Conservation (phyloP, 805 yeast species). For the Cyberlindnera misumaiensis region DNA sequence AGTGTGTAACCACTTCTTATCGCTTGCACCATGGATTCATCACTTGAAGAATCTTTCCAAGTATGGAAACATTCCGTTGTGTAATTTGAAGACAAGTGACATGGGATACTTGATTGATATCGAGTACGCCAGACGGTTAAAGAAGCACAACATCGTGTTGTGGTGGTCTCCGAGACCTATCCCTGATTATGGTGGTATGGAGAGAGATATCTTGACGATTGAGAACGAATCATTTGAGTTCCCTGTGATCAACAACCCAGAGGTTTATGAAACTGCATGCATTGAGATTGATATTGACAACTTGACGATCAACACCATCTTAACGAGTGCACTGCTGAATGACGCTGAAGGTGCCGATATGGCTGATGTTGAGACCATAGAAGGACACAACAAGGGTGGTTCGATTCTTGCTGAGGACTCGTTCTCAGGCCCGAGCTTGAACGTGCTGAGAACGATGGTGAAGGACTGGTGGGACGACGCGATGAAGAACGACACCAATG, state of each 20-base stretch:
- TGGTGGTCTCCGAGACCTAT: constrained; percentile 89
- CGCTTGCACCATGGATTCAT: constrained; percentile 65
- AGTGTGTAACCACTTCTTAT: constrained; percentile 62
- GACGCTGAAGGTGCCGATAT: constrained; percentile 84
- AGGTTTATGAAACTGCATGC: constrained; percentile 69
- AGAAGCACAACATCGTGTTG: constrained; percentile 57
- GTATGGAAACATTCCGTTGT: constrained; percentile 77
- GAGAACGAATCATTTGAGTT: constrained; percentile 58
- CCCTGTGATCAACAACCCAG: constrained; percentile 70
- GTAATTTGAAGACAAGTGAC: constrained; percentile 77
- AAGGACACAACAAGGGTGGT: constrained; percentile 22
- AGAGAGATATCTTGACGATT: constrained; percentile 45
- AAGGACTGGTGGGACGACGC: constrained; percentile 96
- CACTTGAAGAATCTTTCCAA: constrained; percentile 59
- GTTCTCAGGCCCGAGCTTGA: constrained; percentile 68
- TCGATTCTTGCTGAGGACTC: constrained; percentile 67
- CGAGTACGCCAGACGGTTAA: constrained; percentile 73
- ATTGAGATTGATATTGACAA: constrained; percentile 76
- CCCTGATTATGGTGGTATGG: constrained; percentile 82
- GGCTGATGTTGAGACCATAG: constrained; percentile 40
- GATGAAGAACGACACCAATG: constrained; percentile 52
- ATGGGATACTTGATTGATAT: constrained; percentile 77
- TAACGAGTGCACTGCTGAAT: constrained; percentile 76
- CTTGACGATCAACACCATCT: constrained; percentile 75
- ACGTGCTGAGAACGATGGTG: constrained; percentile 64